phyloP scores from a whole-genome alignment of 2,329 filamentous ascomycete genomes.

The Verticillium albo-atrum region DNA sequence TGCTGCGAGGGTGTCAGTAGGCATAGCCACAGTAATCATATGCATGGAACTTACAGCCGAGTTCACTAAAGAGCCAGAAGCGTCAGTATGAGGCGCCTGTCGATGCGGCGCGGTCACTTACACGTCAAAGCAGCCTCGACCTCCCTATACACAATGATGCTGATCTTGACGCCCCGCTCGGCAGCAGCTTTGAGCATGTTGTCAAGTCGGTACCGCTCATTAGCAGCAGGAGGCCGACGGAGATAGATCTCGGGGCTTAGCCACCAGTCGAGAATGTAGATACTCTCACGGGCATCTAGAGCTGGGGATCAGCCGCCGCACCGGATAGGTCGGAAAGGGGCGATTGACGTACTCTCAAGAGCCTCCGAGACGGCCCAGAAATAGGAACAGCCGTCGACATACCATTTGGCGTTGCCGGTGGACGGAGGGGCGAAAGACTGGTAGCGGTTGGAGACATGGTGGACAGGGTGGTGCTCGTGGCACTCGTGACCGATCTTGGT shows the following conservation, averaged over 20 bases:
- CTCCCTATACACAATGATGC: slow-evolving; percentile 91
- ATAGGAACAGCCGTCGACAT: slow-evolving; percentile 78
- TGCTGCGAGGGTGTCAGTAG: slow-evolving; percentile 40
- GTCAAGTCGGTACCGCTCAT: slow-evolving; percentile 81
- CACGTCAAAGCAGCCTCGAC: slow-evolving; percentile 74
- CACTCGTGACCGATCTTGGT: slow-evolving; percentile 35
- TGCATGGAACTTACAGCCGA: slow-evolving; percentile 44
- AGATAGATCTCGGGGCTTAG: slow-evolving; percentile 84
- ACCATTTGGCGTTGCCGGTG: slow-evolving; percentile 78
- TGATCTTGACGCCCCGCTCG: slow-evolving; percentile 76
- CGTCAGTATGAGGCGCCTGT: slow-evolving; percentile 8
- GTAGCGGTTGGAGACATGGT: slow-evolving; percentile 48
- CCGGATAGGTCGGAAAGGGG: neutral
- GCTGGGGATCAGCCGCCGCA: slow-evolving; percentile 6
- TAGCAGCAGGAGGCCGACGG: slow-evolving; percentile 72
- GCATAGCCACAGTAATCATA: slow-evolving; percentile 33
- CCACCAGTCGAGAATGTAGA: slow-evolving; percentile 92
- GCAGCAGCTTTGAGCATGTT: slow-evolving; percentile 78
- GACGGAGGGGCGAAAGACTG: slow-evolving; percentile 70
- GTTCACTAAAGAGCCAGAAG: slow-evolving; percentile 24
- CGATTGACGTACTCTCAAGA: slow-evolving; percentile 50
- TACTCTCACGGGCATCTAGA: slow-evolving; percentile 64
- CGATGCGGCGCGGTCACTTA: slow-evolving; percentile 47
- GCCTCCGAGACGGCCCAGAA: slow-evolving; percentile 82
- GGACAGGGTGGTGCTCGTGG: slow-evolving; percentile 33